These are phyloP conservation scores for Rugosomyces carneus DNA, from an alignment of 1,284 basidiomycete species.

Conservation along the genomic window DNA sequence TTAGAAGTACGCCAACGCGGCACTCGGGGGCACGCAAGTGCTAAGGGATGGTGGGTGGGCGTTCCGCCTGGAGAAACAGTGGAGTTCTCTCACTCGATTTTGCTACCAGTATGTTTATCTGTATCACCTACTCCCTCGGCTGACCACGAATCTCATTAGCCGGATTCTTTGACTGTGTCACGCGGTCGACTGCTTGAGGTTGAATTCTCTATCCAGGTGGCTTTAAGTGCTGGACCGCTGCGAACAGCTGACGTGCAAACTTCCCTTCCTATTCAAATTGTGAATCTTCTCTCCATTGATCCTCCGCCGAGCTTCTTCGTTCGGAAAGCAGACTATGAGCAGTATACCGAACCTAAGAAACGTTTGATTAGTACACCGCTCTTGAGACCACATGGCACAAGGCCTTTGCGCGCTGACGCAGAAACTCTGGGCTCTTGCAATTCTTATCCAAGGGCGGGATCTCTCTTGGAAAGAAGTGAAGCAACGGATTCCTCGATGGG, in stretches of 20 bases:
- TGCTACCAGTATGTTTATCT: conserved; percentile 64
- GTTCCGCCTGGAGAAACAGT: conserved; percentile 57
- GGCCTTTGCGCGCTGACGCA: neutral
- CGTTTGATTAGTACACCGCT: neutral
- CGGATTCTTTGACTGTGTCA: conserved; percentile 70
- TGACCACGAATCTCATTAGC: conserved; percentile 37
- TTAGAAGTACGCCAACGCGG: conserved; percentile 65
- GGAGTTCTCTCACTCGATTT: conserved; percentile 58
- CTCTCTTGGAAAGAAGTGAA: conserved; percentile 8
- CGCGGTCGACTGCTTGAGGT: conserved; percentile 78
- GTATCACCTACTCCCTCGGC: neutral
- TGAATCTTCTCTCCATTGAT: conserved; percentile 80
- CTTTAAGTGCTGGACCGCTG: conserved; percentile 60
- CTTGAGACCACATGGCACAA: neutral
- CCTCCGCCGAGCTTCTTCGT: conserved; percentile 46
- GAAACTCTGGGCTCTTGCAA: neutral
- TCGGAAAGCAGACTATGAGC: neutral
- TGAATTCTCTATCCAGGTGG: conserved; percentile 70
- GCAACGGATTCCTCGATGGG: conserved; percentile 5
- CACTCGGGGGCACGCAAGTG: conserved; percentile 66
- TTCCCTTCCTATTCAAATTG: conserved; percentile 65
- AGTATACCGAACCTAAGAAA: neutral
- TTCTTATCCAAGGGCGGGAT: conserved; percentile 2
- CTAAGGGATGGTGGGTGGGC: conserved; percentile 86
- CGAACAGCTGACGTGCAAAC: conserved; percentile 63